Percentiles rank a stretch among this genome's conserved stretches.
Conservation (phyloP, 2,329 filamentous ascomycete genomes). For the Fusarium xyrophilum region DNA sequence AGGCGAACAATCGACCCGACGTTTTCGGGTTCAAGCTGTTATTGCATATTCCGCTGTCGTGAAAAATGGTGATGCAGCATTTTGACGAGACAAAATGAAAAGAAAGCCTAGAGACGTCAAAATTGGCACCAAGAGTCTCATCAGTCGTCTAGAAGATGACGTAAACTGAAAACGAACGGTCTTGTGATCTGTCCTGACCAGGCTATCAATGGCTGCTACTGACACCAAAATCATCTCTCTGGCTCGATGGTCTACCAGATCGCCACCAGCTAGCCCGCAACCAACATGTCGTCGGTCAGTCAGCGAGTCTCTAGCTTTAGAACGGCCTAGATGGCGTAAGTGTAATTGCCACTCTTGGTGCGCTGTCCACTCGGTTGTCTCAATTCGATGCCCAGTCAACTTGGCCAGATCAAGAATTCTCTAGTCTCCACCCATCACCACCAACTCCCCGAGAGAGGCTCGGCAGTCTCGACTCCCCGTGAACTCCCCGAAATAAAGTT, state of each 20-base stretch:
- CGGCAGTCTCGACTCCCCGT: slow-evolving; percentile 7
- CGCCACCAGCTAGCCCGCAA: not conserved
- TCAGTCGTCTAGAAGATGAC: not conserved
- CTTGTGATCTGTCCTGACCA: not conserved
- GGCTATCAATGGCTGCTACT: not conserved
- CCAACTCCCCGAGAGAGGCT: slow-evolving; percentile 20
- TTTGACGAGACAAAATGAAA: not conserved
- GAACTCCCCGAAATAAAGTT: slow-evolving; percentile 25
- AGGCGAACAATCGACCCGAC: too few species aligned
- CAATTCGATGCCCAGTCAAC: not conserved
- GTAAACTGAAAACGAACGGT: not conserved
- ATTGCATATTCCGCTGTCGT: too few species aligned
- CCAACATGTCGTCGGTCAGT: not conserved
- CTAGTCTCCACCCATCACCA: slow-evolving; percentile 3
- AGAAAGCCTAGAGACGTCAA: not conserved
- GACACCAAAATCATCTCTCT: not conserved
- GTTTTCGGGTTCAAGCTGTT: not conserved
- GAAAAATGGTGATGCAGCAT: not conserved
- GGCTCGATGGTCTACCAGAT: not conserved
- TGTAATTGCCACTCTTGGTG: not conserved
- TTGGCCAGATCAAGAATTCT: not conserved
- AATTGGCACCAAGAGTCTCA: not conserved
- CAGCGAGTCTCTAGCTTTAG: not conserved
- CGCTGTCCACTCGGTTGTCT: not conserved
- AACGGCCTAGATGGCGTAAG: not conserved